Evolutionary conservation across 139 green algal genomes (phyloP).

Genomic region (Volvox africanus): DNA sequence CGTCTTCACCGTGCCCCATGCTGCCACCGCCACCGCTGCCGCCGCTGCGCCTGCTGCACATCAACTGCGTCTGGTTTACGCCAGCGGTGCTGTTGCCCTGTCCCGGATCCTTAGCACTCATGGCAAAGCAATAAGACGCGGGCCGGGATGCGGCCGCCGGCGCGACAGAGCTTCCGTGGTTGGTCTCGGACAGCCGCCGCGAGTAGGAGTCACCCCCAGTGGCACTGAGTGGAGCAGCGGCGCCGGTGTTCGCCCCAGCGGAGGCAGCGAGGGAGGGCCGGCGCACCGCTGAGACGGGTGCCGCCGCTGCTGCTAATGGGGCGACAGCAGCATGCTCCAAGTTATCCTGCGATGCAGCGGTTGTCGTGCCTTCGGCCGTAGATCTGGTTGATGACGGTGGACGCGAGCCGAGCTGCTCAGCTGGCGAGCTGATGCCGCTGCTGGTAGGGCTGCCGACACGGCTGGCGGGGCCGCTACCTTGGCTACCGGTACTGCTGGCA

Average conservation of each 20-base stretch:
- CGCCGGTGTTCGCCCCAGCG: neutral
- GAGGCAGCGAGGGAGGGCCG: neutral
- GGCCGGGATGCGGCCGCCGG: neutral
- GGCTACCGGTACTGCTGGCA: neutral
- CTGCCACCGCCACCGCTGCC: conserved; percentile 18
- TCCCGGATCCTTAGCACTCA: neutral
- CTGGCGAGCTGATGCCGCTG: neutral
- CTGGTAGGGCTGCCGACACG: conserved; percentile 7
- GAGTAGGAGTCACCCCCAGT: neutral
- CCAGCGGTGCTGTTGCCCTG: neutral
- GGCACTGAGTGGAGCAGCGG: neutral
- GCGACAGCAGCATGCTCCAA: too few species aligned
- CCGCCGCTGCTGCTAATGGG: neutral
- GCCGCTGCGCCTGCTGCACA: conserved; percentile 14
- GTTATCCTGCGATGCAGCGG: neutral
- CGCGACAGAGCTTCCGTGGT: neutral
- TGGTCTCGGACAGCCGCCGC: conserved; percentile 22
- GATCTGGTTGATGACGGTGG: neutral
- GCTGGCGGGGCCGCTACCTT: neutral
- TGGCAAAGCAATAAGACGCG: neutral
- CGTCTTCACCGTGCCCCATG: neutral
- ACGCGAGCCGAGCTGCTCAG: neutral
- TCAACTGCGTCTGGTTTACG: neutral
- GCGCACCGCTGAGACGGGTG: neutral
- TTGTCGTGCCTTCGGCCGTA: neutral